Base-by-base conservation (phyloP, 495 filamentous ascomycete species). In the Lichenothelia convexa region DNA sequence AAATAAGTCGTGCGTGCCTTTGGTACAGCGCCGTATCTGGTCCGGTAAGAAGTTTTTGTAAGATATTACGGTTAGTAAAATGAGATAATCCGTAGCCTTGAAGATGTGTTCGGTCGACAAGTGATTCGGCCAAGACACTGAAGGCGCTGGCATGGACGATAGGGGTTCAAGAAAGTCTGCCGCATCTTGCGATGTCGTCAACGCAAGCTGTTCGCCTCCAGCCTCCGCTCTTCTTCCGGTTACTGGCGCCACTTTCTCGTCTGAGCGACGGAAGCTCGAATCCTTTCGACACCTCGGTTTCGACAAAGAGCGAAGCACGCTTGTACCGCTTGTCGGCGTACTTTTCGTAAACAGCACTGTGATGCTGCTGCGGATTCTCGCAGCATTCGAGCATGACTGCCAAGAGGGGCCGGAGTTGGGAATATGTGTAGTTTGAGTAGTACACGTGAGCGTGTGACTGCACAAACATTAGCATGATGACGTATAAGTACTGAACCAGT, bases 351-450 rank as follows among this genome's bases (percentile, higher is more conserved):
- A 97, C 75, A 16, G 84, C 80, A 4, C 57, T 46, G 54, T 95
- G 89, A 47, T 97, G 89, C 46, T 71, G 76, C 44, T 60, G 64
- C 4, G 80, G 78, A 43, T 76, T 70, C 43, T 80, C 75, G 52
- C 84, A 93, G 60, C 87, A 93, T 44, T 93, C 84, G 21, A 82
- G 54, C 36, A 95, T 75, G 54, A 73, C 71, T 4, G 64, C 56
- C 33, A 94, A 59, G 17, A 95, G 62, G 2, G 75, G 79, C 40
- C 75, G 68, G 17, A 97, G 63, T 51, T 97, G 91, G 7, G 65
- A 57, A 44, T 77, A 80, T 15, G 86, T 93, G 58, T 97, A 95
- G 22, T 80, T 80, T 19, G 85, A 86, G 56, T 92, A 95, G 60
- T 84, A 76, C 12, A 84, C 74, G 47, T 97, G 89, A 22, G 77